Percentiles rank a stretch among this genome's conserved stretches.
Conservation (phyloP, 495 filamentous ascomycete genomes). For the Parathielavia hyrcaniae region DNA sequence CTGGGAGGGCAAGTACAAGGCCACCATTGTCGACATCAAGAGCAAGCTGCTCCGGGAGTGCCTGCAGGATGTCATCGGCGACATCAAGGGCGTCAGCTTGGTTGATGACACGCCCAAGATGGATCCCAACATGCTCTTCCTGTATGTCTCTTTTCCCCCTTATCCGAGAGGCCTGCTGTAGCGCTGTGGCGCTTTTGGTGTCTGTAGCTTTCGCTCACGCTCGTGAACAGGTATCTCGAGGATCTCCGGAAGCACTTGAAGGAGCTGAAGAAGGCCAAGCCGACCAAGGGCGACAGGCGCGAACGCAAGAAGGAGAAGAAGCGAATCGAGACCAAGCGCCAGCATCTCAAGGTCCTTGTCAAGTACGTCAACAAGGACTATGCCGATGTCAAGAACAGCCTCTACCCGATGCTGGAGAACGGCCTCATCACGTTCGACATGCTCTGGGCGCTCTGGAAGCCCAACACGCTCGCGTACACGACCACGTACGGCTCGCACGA, state of each 20-base stretch:
- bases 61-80: slow-evolving; percentile 69
- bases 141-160: slow-evolving; percentile 34
- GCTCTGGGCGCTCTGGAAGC: slow-evolving; percentile 86
- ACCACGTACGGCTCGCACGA: slow-evolving; percentile 73
- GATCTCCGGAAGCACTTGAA: slow-evolving; percentile 63
- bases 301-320: slow-evolving; percentile 56
- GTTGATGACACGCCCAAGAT: slow-evolving; percentile 73
- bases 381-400: slow-evolving; percentile 63
- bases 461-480: slow-evolving; percentile 77
- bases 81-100: slow-evolving; percentile 72
- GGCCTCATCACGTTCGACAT: slow-evolving; percentile 87
- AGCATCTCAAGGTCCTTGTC: slow-evolving; percentile 70
- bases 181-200: too few relatives aligned
- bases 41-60: slow-evolving; percentile 70
- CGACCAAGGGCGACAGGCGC: slow-evolving; percentile 46
- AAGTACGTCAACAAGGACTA: slow-evolving; percentile 82
- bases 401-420: slow-evolving; percentile 76
- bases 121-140: slow-evolving; percentile 84
- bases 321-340: slow-evolving; percentile 57
- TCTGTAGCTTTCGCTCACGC: slow-evolving; percentile 8
- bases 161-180: background rate
- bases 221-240: slow-evolving; percentile 55
- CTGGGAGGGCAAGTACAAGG: slow-evolving; percentile 78
- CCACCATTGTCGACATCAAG: slow-evolving; percentile 79
- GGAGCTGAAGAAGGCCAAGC: slow-evolving; percentile 53